Evolutionary conservation across 2,329 filamentous ascomycete genomes (phyloP).

Genomic region (Neonectria faginata): DNA sequence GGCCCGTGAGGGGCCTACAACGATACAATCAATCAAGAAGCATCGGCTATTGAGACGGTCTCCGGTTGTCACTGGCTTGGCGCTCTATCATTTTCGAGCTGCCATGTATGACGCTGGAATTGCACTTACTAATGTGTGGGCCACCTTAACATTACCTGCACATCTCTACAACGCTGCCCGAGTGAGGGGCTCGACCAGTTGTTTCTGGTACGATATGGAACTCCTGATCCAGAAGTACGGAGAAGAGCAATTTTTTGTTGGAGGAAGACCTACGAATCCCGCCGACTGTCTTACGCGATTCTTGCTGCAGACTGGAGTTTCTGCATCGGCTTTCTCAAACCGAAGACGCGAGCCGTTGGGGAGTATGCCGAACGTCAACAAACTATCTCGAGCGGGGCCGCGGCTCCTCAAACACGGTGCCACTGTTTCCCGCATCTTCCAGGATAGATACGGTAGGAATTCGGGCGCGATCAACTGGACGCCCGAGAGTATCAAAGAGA

Average conservation of each 20-base stretch:
- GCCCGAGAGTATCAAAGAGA: constrained; percentile 49
- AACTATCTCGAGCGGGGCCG: constrained; percentile 39
- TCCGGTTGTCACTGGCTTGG: constrained; percentile 54
- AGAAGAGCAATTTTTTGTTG: constrained; percentile 51
- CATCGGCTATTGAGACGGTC: constrained; percentile 51
- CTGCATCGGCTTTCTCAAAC: constrained; percentile 36
- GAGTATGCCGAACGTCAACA: neutral
- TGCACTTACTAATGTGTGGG: constrained; percentile 52
- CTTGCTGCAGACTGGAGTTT: constrained; percentile 53
- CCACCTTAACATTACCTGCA: constrained; percentile 50
- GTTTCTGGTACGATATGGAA: constrained; percentile 57
- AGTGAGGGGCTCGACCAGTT: constrained; percentile 44
- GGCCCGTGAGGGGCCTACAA: neutral
- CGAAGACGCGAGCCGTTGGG: neutral
- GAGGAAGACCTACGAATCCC: constrained; percentile 46
- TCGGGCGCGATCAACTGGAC: constrained; percentile 46
- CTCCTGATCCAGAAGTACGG: constrained; percentile 46
- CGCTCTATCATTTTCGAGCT: constrained; percentile 51
- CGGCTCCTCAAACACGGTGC: constrained; percentile 47
- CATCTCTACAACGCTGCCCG: constrained; percentile 58
- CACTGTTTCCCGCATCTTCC: constrained; percentile 53
- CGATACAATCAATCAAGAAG: constrained; percentile 18
- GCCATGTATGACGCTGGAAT: constrained; percentile 49
- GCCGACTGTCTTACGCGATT: constrained; percentile 54
- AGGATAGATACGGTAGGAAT: constrained; percentile 46